Evolutionary conservation across 225 moss, liverwort and hornwort species (phyloP), one percentile per base, ranked within the genome.

Genomic region (Physcomitrium patens): DNA sequence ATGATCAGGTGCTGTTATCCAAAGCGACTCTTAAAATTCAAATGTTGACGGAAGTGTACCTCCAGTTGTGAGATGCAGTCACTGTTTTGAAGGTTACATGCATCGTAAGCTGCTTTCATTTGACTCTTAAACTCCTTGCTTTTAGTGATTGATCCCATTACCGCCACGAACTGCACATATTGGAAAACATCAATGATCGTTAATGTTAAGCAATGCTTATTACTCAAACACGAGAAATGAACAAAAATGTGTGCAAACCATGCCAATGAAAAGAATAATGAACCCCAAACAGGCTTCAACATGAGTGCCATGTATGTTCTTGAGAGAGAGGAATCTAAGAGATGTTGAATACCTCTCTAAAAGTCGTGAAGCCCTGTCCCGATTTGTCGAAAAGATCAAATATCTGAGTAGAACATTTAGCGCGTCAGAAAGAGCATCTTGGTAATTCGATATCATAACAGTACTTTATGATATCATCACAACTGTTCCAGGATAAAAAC

Each of bases 111-210:
- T 76, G 76, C 83, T 76, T 73, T 85, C 73, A 82, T 87, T 63
- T 82, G 76, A 51, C 76, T 81, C 8, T 73, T 66, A 18, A 93
- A 90, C 28, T 88, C 84, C 18, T 75, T 73, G 73, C 87, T 83
- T 61, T 74, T 90, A 9, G 84, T 86, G 55, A 95, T 80, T 23
- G 89, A 91, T 51, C 88, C 91, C 76, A 85, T 78, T 20, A 78
- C 83, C 63, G 89, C 86, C 66, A 93, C 95, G 86, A 95, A 93
- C 95, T 95, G 65, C 76, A 78, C 53, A 83, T 10, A 56, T 57
- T 41, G 37, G 73, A 62, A 28, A 18, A n/a, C 7, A 69, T 43
- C 24, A 67, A 7, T 2, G 66, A 22, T 46, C 19, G 52, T 50
- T 31, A 65, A 44, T 54, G 2, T 42, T n/a, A 9, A 47, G 42